A percentile compares a stretch with the other conserved stretches of the same genome.
These are phyloP conservation scores for Sanghuangporus baumii DNA, from an alignment of 1,284 basidiomycete genomes.

Conservation along the genomic window DNA sequence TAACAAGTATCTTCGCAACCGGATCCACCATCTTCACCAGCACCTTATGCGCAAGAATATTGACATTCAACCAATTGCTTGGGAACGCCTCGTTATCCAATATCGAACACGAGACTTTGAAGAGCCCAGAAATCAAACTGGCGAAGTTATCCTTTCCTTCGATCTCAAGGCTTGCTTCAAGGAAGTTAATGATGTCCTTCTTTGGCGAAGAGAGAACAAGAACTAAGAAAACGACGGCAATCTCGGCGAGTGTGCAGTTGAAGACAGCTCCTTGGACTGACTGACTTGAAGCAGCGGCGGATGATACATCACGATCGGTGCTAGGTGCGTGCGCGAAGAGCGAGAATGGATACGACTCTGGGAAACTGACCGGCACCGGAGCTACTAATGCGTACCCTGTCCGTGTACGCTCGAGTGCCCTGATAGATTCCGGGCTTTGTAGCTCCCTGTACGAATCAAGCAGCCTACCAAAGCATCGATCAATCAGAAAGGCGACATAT, in stretches of 20 bases:
- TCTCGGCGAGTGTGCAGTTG: slow-evolving; percentile 82
- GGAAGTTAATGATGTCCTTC: slow-evolving; percentile 73
- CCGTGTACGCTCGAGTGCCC: slow-evolving; percentile 66
- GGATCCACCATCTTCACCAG: slow-evolving; percentile 87
- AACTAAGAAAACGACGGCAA: slow-evolving; percentile 80
- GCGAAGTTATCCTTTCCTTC: slow-evolving; percentile 81
- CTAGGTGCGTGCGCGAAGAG: slow-evolving; percentile 67
- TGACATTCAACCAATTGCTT: slow-evolving; percentile 88
- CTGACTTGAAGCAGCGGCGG: slow-evolving; percentile 31
- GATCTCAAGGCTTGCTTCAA: slow-evolving; percentile 78
- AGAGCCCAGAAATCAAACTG: slow-evolving; percentile 68
- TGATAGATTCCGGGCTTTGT: slow-evolving; percentile 58
- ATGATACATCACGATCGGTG: slow-evolving; percentile 36
- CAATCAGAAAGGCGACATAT: background rate
- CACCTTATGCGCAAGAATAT: slow-evolving; percentile 85
- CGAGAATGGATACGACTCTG: slow-evolving; percentile 90
- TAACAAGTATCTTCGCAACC: slow-evolving; percentile 70
- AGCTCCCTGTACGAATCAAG: slow-evolving; percentile 88
- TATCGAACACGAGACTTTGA: slow-evolving; percentile 80
- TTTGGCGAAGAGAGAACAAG: slow-evolving; percentile 77
- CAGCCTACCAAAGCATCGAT: slow-evolving; percentile 40
- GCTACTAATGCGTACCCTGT: slow-evolving; percentile 58
- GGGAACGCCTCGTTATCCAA: slow-evolving; percentile 89
- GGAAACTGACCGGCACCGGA: slow-evolving; percentile 79
- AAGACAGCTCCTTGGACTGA: slow-evolving; percentile 48